A percentile compares a stretch with the other conserved stretches of the same genome.
phyloP scores from a whole-genome alignment of 805 yeast species.

The Scheffersomyces amazonensis region DNA sequence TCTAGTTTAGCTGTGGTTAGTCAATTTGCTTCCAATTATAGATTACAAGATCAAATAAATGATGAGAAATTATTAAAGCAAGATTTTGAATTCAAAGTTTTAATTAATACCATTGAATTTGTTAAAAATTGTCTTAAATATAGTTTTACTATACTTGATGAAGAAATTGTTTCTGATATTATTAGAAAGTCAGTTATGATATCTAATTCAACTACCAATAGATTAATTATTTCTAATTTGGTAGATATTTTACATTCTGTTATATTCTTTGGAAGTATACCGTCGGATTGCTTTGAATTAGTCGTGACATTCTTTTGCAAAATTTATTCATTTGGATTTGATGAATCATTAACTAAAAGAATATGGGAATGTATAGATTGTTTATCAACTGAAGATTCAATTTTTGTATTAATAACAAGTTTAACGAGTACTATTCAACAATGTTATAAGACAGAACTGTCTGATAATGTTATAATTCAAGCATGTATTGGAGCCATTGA shows the following conservation, averaged over 20 bases:
- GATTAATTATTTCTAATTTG: conserved; percentile 32
- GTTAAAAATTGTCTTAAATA: conserved; percentile 45
- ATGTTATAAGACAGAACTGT: background rate
- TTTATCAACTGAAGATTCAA: conserved; percentile 36
- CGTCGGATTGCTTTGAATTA: conserved; percentile 32
- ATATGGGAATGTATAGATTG: conserved; percentile 38
- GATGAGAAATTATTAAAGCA: conserved; percentile 3
- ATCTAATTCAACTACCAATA: conserved; percentile 37
- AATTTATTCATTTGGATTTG: conserved; percentile 25
- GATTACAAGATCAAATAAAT: conserved; percentile 1
- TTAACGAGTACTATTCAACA: conserved; percentile 18
- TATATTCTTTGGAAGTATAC: conserved; percentile 46
- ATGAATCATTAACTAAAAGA: conserved; percentile 28
- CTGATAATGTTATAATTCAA: conserved; percentile 12
- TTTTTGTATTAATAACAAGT: conserved; percentile 16
- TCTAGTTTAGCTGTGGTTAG: conserved; percentile 10
- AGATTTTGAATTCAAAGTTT: conserved; percentile 10
- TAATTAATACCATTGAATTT: conserved; percentile 26
- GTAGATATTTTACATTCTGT: conserved; percentile 42
- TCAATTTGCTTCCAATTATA: conserved; percentile 7
- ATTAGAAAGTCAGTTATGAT: conserved; percentile 33
- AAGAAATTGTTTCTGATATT: conserved; percentile 25
- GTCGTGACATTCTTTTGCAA: conserved; percentile 47
- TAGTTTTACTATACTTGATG: conserved; percentile 46
- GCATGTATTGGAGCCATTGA: conserved; percentile 39